Evolutionary conservation across 1,284 basidiomycete species (phyloP).

Genomic region (Laetiporus sulphureus): DNA sequence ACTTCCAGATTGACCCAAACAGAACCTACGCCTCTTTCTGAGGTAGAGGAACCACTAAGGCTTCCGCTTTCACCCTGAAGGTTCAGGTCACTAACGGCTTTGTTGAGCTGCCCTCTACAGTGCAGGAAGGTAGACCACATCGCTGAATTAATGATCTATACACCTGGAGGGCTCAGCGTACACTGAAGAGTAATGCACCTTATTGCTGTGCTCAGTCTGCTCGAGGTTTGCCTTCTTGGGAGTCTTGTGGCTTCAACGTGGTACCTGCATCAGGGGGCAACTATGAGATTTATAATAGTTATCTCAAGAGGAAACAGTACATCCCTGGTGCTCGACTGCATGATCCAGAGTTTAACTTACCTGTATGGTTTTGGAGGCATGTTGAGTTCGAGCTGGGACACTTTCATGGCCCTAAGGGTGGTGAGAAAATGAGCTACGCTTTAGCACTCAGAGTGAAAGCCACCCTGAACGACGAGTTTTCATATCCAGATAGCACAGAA

Average conservation of each 20-base stretch:
- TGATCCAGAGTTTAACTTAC: constrained; percentile 3
- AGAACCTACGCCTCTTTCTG: too few relatives aligned
- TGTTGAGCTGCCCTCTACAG: too few relatives aligned
- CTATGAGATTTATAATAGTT: background rate
- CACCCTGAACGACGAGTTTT: background rate
- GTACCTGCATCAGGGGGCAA: background rate
- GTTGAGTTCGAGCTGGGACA: background rate
- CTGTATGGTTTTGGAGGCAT: constrained; percentile 5
- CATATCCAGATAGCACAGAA: background rate
- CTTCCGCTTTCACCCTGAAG: too few relatives aligned
- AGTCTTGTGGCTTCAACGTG: background rate
- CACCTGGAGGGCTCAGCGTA: background rate
- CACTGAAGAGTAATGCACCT: background rate
- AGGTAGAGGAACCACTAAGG: too few relatives aligned
- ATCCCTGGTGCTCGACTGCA: background rate
- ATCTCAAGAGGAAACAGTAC: background rate
- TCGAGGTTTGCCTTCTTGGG: background rate
- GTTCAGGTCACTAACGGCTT: too few relatives aligned
- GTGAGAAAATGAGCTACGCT: background rate
- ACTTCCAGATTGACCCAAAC: too few relatives aligned
- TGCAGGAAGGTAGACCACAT: too few relatives aligned
- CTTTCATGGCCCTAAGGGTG: background rate
- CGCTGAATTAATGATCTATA: too few relatives aligned
- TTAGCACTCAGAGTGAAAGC: background rate
- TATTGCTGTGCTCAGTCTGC: constrained; percentile 4